Evolutionary conservation across 169 alveolate genomes (phyloP), one percentile per base, ranked within the genome.

Genomic region (Cryptosporidium ubiquitum): DNA sequence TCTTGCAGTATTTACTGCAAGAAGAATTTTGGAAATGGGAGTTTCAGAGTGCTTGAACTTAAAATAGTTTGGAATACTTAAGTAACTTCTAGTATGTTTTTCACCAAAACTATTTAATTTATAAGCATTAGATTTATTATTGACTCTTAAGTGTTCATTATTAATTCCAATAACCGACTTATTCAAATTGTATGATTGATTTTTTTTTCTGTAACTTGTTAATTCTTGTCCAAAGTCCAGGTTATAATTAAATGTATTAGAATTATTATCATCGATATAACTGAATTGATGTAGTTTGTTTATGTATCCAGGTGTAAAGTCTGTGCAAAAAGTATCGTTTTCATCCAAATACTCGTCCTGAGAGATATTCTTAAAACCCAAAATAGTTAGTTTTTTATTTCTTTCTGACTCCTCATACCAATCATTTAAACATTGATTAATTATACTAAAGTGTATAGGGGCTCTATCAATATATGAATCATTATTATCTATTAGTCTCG

Each of bases 1-100:
- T 42, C 89, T 79, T 14, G 89, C 89, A 20, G 79, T 79, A 55
- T 79, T 79, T 23, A 79, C 89, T 26, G 89, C 89, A 37, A 64
- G 1, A 20, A 58, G 49, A n/a, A 79, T 79, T 64, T 79, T 64
- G 23, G 89, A 79, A 14, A 64, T 33, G 35, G 89, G 55, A 26
- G 73, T 55, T 55, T 55, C 66, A 26, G 66, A 55, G 20, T 23
- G 5, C 20, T 55, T 55, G 37, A 20, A 55, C 66, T 55, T 55
- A 1, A 55, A 55, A 26, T 55, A 12, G 37, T 55, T 55, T 23
- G 66, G 66, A 55, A 55, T 55, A 23, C 2, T 55, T 55, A 55
- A 26, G 35, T 23, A 55, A 26, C 66, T 55, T 23, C 66, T n/a
- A 2, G 66, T 55, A 23, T 55, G 37, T 20, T 23, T 55, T 1